These are phyloP conservation scores for Hericium rajendrae DNA, from an alignment of 768 basidiomycete species.

Conservation along the genomic window DNA sequence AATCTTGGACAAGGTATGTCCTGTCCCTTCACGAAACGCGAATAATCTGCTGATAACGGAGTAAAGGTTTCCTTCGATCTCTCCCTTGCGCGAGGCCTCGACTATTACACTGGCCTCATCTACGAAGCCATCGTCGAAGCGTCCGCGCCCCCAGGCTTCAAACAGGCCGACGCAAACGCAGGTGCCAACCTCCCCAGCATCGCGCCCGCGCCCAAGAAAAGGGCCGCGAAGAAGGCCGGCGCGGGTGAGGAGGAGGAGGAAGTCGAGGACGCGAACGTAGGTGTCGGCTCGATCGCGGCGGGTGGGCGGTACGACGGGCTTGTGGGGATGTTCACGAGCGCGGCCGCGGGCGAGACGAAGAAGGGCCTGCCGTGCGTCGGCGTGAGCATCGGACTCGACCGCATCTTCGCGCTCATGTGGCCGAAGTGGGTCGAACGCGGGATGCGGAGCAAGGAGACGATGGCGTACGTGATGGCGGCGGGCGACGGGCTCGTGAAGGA, in stretches of 20 bases:
- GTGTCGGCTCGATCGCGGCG: constrained; percentile 98
- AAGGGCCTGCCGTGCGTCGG: constrained; percentile 82
- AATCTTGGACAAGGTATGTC: constrained; percentile 59
- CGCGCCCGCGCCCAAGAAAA: constrained; percentile 29
- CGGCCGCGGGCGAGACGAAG: constrained; percentile 69
- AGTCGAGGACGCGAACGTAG: constrained; percentile 85
- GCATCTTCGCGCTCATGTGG: constrained; percentile 87
- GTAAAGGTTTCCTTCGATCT: constrained; percentile 87
- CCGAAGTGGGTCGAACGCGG: constrained; percentile 75
- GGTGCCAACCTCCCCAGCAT: constrained; percentile 23
- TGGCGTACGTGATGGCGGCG: constrained; percentile 88
- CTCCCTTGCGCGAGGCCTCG: constrained; percentile 92
- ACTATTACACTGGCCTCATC: constrained; percentile 98
- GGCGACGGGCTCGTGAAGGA: constrained; percentile 85
- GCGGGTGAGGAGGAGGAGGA: constrained; percentile 69
- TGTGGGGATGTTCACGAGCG: constrained; percentile 83
- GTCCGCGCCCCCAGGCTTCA: constrained; percentile 85
- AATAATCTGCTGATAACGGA: background rate
- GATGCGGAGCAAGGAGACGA: constrained; percentile 80
- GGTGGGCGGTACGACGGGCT: constrained; percentile 96
- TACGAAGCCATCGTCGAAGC: constrained; percentile 93
- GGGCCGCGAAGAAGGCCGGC: constrained; percentile 33
- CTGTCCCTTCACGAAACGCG: background rate
- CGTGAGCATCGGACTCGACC: constrained; percentile 85
- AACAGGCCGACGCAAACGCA: constrained; percentile 33